Conservation (phyloP, 352 stramenopile species). For the Phytophthora pistaciae region DNA sequence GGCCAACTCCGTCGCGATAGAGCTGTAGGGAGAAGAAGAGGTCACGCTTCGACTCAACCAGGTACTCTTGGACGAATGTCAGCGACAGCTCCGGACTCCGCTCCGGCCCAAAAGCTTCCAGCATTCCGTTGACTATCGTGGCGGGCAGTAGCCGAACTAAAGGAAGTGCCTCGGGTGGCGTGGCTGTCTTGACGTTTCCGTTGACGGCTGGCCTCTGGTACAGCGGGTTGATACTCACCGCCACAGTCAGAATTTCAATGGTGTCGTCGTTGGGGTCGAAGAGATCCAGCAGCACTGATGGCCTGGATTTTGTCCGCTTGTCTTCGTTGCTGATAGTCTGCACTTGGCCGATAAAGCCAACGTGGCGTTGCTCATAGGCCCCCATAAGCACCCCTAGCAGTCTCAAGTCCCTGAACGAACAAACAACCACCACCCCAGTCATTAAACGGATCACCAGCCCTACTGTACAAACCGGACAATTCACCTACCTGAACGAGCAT, state of each 20-base stretch:
- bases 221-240: conserved; percentile 29
- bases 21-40: conserved; percentile 51
- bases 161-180: conserved; percentile 21
- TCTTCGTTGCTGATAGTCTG: conserved; percentile 6
- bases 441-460: conserved; percentile 3
- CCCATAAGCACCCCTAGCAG: conserved; percentile 26
- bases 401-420: conserved; percentile 28
- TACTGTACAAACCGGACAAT: background rate
- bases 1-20: conserved; percentile 25
- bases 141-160: conserved; percentile 43
- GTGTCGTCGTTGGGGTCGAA: conserved; percentile 21
- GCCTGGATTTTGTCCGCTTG: background rate
- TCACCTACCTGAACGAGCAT: conserved; percentile 38
- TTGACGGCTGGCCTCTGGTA: conserved; percentile 33
- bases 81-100: conserved; percentile 30
- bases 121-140: conserved; percentile 30
- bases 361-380: conserved; percentile 37
- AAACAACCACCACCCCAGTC: conserved; percentile 2
- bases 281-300: conserved; percentile 31
- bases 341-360: conserved; percentile 39
- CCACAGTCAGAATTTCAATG: conserved; percentile 29
- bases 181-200: conserved; percentile 21
- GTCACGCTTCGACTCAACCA: conserved; percentile 15
- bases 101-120: conserved; percentile 1
- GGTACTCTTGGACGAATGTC: conserved; percentile 29